These are phyloP conservation scores for Chlorociboria aeruginascens DNA, from an alignment of 495 filamentous ascomycete species.

Conservation along the genomic window DNA sequence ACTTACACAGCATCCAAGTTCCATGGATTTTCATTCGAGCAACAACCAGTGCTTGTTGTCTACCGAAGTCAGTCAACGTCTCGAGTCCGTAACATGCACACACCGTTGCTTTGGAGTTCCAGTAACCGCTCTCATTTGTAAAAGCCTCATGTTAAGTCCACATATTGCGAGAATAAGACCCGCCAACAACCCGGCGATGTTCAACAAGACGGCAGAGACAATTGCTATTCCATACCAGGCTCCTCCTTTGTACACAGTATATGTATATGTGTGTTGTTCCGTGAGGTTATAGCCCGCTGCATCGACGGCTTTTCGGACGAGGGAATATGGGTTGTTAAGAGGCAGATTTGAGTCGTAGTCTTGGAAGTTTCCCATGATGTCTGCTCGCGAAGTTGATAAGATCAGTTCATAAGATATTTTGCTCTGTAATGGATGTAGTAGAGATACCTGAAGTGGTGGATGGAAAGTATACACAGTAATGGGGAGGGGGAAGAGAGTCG, in stretches of 20 bases:
- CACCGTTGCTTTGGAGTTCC: slow-evolving; percentile 13
- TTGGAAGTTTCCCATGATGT: no score
- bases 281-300: neutral
- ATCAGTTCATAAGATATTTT: neutral
- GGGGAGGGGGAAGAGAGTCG: no score
- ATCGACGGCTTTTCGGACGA: neutral
- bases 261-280: neutral
- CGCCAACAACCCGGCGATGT: slow-evolving; percentile 6
- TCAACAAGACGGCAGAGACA: slow-evolving; percentile 3
- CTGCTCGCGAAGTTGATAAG: neutral
- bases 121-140: slow-evolving; percentile 15
- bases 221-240: slow-evolving; percentile 3
- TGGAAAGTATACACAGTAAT: no score
- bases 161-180: slow-evolving; percentile 14
- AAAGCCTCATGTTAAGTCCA: slow-evolving; percentile 10
- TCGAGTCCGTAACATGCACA: neutral
- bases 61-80: neutral
- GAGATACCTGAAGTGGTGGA: no score
- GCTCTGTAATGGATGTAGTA: no score
- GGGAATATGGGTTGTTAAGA: neutral
- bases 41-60: slow-evolving; percentile 7
- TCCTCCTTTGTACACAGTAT: slow-evolving; percentile 1
- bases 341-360: neutral
- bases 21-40: slow-evolving; percentile 5
- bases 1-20: slow-evolving; percentile 17